Conservation (phyloP, 805 yeast genomes). For the Starmerella vitae region DNA sequence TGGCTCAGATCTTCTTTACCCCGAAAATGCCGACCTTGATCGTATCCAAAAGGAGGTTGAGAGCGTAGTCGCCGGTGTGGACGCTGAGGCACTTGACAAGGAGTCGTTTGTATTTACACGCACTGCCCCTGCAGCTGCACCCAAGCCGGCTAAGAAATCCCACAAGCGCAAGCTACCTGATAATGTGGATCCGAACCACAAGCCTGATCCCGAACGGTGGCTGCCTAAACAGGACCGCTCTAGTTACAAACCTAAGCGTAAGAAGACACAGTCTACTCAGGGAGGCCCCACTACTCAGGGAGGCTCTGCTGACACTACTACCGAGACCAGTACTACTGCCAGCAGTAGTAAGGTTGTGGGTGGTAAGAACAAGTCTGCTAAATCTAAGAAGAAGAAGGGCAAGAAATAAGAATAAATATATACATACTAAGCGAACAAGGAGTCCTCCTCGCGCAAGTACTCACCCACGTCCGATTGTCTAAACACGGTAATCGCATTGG, state of each 20-base stretch:
- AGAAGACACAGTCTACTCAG: conserved; percentile 37
- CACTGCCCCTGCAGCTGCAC: background rate
- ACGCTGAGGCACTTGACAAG: conserved; percentile 13
- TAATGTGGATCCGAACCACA: conserved; percentile 29
- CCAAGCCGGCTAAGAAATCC: conserved; percentile 24
- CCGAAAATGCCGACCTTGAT: background rate
- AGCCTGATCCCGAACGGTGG: conserved; percentile 74
- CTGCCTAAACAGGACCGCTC: conserved; percentile 76
- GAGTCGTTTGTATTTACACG: background rate
- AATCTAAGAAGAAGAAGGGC: conserved; percentile 27
- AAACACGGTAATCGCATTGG: conserved; percentile 87
- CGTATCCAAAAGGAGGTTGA: conserved; percentile 3
- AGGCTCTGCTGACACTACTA: conserved; percentile 8
- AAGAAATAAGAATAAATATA: conserved; percentile 17
- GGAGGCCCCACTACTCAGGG: conserved; percentile 22
- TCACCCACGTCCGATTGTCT: conserved; percentile 98
- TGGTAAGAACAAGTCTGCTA: conserved; percentile 13
- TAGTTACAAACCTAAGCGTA: conserved; percentile 64
- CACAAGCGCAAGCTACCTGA: conserved; percentile 31
- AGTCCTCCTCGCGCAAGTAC: conserved; percentile 94
- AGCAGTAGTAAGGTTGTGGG: conserved; percentile 7
- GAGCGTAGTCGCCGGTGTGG: conserved; percentile 19
- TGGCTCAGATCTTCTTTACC: conserved; percentile 1
- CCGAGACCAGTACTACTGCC: conserved; percentile 3
- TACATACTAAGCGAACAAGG: conserved; percentile 54